Conservation (phyloP, 768 basidiomycete species). For the Suillus subalutaceus region DNA sequence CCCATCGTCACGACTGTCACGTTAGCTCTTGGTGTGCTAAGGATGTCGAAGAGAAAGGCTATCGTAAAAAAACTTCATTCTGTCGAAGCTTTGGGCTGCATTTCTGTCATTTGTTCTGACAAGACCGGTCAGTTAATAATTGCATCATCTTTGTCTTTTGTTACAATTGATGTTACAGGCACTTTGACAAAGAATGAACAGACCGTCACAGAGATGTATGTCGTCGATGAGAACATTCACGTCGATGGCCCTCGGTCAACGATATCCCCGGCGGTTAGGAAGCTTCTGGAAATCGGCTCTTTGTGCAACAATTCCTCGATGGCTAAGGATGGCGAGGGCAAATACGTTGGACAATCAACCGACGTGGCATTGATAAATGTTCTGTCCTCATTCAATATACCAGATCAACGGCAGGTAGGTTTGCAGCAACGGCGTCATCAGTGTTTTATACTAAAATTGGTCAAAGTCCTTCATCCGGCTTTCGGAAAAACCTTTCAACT, state of each 20-base stretch:
- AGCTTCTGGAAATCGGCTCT: conserved; percentile 80
- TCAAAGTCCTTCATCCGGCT: conserved; percentile 65
- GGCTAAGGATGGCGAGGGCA: conserved; percentile 65
- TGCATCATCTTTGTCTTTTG: background rate
- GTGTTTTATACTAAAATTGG: conserved; percentile 11
- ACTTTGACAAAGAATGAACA: conserved; percentile 97
- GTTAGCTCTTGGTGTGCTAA: conserved; percentile 87
- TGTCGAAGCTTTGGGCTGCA: conserved; percentile 91
- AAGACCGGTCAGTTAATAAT: conserved; percentile 72
- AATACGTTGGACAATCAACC: conserved; percentile 85
- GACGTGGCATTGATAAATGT: conserved; percentile 92
- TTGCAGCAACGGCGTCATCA: background rate
- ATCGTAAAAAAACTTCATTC: conserved; percentile 98
- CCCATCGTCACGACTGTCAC: conserved; percentile 98
- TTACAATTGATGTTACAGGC: conserved; percentile 41
- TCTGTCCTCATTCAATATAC: conserved; percentile 62
- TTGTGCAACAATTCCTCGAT: conserved; percentile 88
- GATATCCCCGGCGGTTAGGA: conserved; percentile 67
- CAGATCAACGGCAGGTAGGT: conserved; percentile 74
- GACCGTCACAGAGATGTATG: conserved; percentile 87
- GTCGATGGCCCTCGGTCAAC: conserved; percentile 54
- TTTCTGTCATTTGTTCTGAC: conserved; percentile 97
- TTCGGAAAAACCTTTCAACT: conserved; percentile 89
- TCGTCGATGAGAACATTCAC: conserved; percentile 78
- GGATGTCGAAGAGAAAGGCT: conserved; percentile 94